These are phyloP conservation scores for Hemisphaericaspora nanyangensis DNA, from an alignment of 805 yeast genomes.

Conservation along the genomic window DNA sequence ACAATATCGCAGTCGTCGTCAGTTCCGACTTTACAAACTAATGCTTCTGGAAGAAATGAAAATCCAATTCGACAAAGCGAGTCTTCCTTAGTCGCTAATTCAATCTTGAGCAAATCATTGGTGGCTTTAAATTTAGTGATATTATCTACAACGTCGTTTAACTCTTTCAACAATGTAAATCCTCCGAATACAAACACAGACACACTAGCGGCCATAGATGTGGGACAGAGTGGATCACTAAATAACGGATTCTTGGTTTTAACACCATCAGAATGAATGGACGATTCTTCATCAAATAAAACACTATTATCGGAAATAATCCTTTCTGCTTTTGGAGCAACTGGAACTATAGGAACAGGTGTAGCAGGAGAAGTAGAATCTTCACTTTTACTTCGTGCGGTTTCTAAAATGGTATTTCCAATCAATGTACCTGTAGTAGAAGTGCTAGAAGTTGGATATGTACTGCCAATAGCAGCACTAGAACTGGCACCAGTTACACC, in stretches of 20 bases:
- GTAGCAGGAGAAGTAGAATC: neutral
- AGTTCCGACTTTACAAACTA: constrained; percentile 13
- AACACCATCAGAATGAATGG: neutral
- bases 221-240: neutral
- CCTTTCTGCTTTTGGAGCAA: neutral
- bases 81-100: constrained; percentile 23
- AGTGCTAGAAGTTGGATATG: neutral
- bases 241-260: constrained; percentile 2
- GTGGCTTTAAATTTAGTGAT: constrained; percentile 24
- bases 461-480: neutral
- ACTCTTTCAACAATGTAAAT: constrained; percentile 13
- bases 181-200: constrained; percentile 40
- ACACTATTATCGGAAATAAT: neutral
- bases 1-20: constrained; percentile 4
- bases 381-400: neutral
- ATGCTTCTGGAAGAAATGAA: constrained; percentile 13
- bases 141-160: constrained; percentile 10
- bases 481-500: too few species aligned
- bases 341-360: too few species aligned
- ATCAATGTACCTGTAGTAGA: neutral
- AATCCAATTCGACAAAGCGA: neutral
- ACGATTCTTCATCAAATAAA: constrained; percentile 4
- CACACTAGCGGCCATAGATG: constrained; percentile 15
- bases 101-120: constrained; percentile 33
- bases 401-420: neutral